A percentile compares a stretch with the other conserved stretches of the same genome.
Conservation (phyloP, 495 filamentous ascomycete genomes). For the Cladorrhinum samala region DNA sequence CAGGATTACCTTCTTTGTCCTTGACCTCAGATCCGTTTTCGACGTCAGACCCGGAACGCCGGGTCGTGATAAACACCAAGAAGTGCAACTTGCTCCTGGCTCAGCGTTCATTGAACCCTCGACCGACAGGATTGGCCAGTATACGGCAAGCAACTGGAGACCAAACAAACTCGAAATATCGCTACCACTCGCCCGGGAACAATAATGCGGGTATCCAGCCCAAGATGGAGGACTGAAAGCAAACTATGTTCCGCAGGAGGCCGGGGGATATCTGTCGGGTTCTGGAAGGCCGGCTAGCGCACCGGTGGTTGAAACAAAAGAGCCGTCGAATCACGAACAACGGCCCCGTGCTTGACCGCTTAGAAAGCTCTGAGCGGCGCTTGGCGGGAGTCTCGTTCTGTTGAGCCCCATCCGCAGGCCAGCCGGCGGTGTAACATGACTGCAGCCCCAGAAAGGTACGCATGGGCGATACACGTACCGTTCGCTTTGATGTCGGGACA, state of each 20-base stretch:
- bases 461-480: neutral
- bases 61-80: too few relatives aligned
- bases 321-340: neutral
- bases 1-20: neutral
- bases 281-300: slow-evolving; percentile 14
- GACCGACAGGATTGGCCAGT: neutral
- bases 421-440: neutral
- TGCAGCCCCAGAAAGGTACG: neutral
- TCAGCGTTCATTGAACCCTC: neutral
- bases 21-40: neutral
- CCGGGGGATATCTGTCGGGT: slow-evolving; percentile 8
- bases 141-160: neutral
- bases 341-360: neutral
- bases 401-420: neutral
- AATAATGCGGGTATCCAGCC: neutral
- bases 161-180: neutral
- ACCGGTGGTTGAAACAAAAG: neutral
- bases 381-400: neutral
- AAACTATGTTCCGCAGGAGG: slow-evolving; percentile 17
- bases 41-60: neutral
- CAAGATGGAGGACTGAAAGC: slow-evolving; percentile 4
- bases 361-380: neutral
- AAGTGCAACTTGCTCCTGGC: too few relatives aligned
- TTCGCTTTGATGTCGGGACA: neutral
- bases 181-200: slow-evolving; percentile 20